A percentile compares a stretch with the other conserved stretches of the same genome.
Conservation (phyloP, 169 alveolate genomes). For the Toxoplasma gondii region DNA sequence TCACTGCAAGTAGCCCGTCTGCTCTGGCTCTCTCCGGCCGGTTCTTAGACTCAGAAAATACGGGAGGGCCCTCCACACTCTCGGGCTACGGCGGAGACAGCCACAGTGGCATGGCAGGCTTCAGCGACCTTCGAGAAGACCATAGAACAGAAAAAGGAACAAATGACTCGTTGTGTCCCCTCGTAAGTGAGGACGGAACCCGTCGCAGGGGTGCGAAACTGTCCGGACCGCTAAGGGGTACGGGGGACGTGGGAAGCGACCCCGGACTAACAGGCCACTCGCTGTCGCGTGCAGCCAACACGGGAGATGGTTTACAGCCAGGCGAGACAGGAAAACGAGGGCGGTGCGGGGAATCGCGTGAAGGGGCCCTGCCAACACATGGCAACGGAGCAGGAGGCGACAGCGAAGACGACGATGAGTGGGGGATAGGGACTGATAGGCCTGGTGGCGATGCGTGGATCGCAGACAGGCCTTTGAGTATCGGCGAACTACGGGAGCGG, state of each 20-base stretch:
- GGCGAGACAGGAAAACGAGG: background rate
- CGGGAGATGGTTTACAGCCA: background rate
- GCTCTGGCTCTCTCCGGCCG: background rate
- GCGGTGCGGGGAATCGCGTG: background rate
- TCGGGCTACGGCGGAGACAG: background rate
- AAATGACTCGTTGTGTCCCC: background rate
- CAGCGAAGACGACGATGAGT: background rate
- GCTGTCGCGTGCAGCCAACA: background rate
- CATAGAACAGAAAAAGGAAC: background rate
- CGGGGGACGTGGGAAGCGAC: background rate
- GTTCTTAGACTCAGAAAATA: background rate
- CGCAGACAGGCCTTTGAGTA: conserved; percentile 26
- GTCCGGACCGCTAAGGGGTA: background rate
- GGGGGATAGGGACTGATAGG: background rate
- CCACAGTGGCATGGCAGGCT: background rate
- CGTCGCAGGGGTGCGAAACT: background rate
- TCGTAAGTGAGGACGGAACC: background rate
- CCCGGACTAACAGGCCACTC: background rate
- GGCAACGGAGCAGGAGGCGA: background rate
- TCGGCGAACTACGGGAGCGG: background rate
- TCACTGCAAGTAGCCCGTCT: background rate
- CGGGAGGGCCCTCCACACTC: background rate
- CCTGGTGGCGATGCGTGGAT: background rate
- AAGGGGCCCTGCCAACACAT: background rate
- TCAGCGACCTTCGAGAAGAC: background rate